phyloP scores from a whole-genome alignment of 805 yeast species.

The Suhomyces prunicola region DNA sequence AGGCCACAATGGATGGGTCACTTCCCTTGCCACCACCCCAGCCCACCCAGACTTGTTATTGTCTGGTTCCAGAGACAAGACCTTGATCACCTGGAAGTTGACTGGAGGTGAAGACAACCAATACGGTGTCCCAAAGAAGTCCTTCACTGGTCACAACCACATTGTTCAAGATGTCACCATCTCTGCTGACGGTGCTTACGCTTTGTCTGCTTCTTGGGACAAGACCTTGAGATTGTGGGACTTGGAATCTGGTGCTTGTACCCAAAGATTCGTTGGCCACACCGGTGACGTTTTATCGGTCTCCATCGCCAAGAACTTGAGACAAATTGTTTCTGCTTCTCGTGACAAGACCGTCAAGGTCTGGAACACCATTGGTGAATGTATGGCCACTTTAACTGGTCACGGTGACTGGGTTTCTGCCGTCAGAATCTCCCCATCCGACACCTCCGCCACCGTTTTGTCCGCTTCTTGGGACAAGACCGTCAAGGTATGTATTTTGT shows the following conservation, averaged over 20 bases:
- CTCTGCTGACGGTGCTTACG: constrained; percentile 96
- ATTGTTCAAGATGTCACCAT: constrained; percentile 96
- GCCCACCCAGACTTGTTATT: constrained; percentile 97
- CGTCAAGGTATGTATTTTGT: constrained; percentile 84
- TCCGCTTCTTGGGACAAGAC: constrained; percentile 99
- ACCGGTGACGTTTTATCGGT: constrained; percentile 95
- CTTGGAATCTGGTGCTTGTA: constrained; percentile 87
- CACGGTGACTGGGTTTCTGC: constrained; percentile 99
- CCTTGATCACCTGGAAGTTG: constrained; percentile 97
- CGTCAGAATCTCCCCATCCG: constrained; percentile 94
- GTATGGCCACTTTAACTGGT: constrained; percentile 89
- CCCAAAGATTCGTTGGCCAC: constrained; percentile 98
- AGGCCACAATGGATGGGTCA: constrained; percentile 87
- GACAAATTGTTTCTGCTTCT: constrained; percentile 98
- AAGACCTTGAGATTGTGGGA: constrained; percentile 99
- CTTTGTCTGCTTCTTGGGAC: constrained; percentile 99
- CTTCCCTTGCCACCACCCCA: constrained; percentile 96
- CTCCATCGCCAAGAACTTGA: constrained; percentile 91
- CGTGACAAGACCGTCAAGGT: constrained; percentile 98
- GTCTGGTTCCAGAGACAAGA: constrained; percentile 98
- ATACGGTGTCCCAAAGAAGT: constrained; percentile 97
- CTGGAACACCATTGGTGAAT: constrained; percentile 98
- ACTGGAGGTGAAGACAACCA: constrained; percentile 86
- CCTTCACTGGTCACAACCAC: constrained; percentile 98
- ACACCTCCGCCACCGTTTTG: constrained; percentile 69